phyloP scores from a whole-genome alignment of 345 rosid genomes.

The Luvunga scandens region DNA sequence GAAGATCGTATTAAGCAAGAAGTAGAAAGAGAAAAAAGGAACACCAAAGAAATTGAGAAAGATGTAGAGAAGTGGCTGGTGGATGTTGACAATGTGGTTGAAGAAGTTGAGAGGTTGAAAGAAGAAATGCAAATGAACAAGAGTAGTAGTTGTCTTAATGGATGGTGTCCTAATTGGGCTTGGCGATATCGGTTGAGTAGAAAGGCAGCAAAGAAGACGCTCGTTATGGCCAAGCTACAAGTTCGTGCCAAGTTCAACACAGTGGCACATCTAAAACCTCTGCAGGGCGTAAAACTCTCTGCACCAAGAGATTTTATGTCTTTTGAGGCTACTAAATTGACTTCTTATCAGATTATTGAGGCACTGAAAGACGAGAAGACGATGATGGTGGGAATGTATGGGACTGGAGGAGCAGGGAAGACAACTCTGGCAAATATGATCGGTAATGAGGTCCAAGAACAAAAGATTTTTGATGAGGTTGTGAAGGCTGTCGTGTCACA shows the following conservation, averaged over 20 bases:
- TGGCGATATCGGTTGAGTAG: not conserved
- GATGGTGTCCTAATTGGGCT: not conserved
- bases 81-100: not conserved
- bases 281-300: not conserved
- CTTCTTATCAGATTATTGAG: not conserved
- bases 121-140: not conserved
- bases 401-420: constrained; percentile 15
- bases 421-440: constrained; percentile 9
- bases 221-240: not conserved
- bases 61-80: not conserved
- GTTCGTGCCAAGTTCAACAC: not conserved
- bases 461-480: constrained; percentile 13
- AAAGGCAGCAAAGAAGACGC: not conserved
- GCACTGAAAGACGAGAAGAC: not conserved
- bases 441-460: not conserved
- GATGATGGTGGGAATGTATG: constrained; percentile 12
- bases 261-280: not conserved
- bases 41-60: not conserved
- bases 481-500: not conserved
- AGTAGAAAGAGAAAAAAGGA: not conserved
- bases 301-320: not conserved
- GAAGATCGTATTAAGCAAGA: too few relatives aligned
- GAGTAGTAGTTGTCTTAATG: too few relatives aligned
- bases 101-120: not conserved
- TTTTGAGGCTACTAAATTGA: not conserved